Evolutionary conservation across 2,329 filamentous ascomycete species (phyloP), one percentile per base, ranked within the genome.

Genomic region (Alternaria sp.): DNA sequence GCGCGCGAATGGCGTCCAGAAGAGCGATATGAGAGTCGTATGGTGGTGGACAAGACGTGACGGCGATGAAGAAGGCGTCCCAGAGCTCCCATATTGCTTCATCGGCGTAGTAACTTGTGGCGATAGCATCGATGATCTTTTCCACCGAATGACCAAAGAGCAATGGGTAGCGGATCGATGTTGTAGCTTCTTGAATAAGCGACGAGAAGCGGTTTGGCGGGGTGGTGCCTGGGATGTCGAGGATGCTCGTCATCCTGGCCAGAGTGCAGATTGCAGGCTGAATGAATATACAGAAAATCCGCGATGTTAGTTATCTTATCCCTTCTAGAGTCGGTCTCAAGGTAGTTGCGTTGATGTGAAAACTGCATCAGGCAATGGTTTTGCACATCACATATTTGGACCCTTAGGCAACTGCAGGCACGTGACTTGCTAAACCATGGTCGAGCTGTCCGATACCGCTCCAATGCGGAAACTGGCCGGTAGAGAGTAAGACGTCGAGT

Each of bases 1-100:
- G 47, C 18, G 26, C 47, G 18, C 47, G n/a, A 14, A 51, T 51
- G 11, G 47, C 18, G 10, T 33, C 47, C 1, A 57, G 53, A 1
- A 61, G 50, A 18, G 54, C 37, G 3, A 61, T 11, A 5, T 43
- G 21, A 28, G 37, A 18, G 14, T 20, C 37, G 10, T 47, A 26
- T 25, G 45, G 20, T 14, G 45, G 45, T 33, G 21, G 5, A 23
- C 26, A 55, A 6, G 12, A 25, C 15, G 15, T 8, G 15, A 55
- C 58, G 4, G 26, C 6, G 2, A 3, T 55, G 25, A 60, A 60
- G 26, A 60, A 55, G 41, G 58, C 58, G 11, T 55, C 50, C 58
- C 49, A 60, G 15, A 60, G 33, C 26, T 60, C n/a, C 41, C 50
- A 60, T 2, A 49, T 26, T 3, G 41, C 26, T 0, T 28, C 7